Evolutionary conservation across 371 early-diverging fungal species (phyloP).

Genomic region (Dinochytrium kinnereticum): DNA sequence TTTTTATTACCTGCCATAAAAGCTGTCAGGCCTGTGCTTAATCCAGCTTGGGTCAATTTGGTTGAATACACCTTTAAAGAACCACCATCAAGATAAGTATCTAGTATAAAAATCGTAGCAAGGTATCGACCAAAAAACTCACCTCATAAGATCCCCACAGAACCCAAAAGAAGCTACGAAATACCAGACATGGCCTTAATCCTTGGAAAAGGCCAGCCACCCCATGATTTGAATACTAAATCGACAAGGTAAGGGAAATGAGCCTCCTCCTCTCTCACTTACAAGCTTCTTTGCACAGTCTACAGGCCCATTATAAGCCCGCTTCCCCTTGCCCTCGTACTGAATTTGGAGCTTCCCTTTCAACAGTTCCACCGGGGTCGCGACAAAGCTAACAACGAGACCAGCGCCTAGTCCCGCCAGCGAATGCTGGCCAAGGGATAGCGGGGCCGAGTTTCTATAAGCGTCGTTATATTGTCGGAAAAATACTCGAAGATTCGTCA

Average conservation of each 20-base stretch:
- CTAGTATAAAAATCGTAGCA: no score
- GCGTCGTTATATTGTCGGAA: conserved; percentile 56
- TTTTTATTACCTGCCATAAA: conserved; percentile 71
- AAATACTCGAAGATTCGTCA: conserved; percentile 77
- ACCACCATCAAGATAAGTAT: no score
- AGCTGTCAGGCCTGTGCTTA: conserved; percentile 67
- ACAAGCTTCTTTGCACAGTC: conserved; percentile 82
- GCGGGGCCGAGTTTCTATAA: background rate
- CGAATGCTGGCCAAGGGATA: conserved; percentile 42
- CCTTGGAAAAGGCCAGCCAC: conserved; percentile 83
- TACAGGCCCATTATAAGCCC: conserved; percentile 79
- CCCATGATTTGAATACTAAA: conserved; percentile 72
- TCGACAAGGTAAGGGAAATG: conserved; percentile 31
- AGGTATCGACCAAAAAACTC: conserved; percentile 27
- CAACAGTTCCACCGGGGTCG: conserved; percentile 84
- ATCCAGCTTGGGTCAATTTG: conserved; percentile 54
- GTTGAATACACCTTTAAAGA: conserved; percentile 53
- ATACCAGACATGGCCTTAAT: conserved; percentile 77
- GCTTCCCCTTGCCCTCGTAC: conserved; percentile 70
- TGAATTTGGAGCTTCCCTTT: conserved; percentile 83
- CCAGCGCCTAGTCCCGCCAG: conserved; percentile 76
- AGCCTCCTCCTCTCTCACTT: no score
- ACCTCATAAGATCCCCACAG: conserved; percentile 89
- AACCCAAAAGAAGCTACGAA: conserved; percentile 87
- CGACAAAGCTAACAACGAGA: conserved; percentile 84